phyloP scores from a whole-genome alignment of 2,329 filamentous ascomycete species.

The Rhynchosporium agropyri region DNA sequence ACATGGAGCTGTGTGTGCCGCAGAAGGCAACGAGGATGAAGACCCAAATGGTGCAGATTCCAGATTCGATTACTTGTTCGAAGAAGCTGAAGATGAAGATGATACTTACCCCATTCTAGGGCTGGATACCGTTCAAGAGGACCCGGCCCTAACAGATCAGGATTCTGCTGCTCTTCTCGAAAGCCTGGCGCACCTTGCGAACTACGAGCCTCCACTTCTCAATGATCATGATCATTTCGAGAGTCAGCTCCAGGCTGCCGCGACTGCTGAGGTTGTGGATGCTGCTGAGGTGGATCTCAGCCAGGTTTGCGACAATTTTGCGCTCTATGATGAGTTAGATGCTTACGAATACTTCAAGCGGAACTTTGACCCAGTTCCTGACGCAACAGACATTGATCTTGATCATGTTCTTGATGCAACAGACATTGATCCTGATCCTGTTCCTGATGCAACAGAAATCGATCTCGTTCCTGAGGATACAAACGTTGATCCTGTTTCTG shows the following conservation, averaged over 20 bases:
- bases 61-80: constrained; percentile 19
- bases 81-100: constrained; percentile 17
- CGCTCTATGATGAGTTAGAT: constrained; percentile 8
- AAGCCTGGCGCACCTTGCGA: constrained; percentile 35
- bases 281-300: constrained; percentile 7
- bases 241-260: constrained; percentile 37
- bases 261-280: constrained; percentile 30
- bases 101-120: constrained; percentile 31
- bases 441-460: no score
- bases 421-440: no score
- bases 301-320: constrained; percentile 12
- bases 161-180: constrained; percentile 37
- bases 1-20: constrained; percentile 3
- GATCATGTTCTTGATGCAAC: no score
- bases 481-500: no score
- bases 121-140: constrained; percentile 27
- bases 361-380: not conserved
- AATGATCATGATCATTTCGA: constrained; percentile 34
- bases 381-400: not conserved
- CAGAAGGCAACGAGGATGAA: constrained; percentile 15
- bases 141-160: constrained; percentile 19
- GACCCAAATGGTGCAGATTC: constrained; percentile 26
- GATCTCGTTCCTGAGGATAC: no score
- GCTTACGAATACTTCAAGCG: constrained; percentile 17
- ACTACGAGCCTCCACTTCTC: constrained; percentile 26